Conservation (phyloP, 1,284 basidiomycete genomes). For the Papiliotrema laurentii region DNA sequence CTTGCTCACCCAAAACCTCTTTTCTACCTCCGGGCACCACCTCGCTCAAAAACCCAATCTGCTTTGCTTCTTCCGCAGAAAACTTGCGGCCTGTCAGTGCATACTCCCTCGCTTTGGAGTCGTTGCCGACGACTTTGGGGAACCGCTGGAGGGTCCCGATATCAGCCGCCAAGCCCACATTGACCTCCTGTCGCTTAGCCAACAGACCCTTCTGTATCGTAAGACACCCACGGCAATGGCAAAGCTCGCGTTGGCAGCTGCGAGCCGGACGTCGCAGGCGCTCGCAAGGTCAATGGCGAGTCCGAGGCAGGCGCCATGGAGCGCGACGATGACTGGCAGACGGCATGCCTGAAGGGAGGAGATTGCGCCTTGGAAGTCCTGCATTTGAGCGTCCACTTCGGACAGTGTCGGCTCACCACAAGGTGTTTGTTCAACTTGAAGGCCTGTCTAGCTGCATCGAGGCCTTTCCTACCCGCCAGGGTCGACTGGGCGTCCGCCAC, state of each 20-base stretch:
- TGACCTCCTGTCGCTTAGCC: constrained; percentile 64
- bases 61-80: constrained; percentile 62
- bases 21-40: constrained; percentile 65
- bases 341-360: constrained; percentile 64
- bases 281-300: constrained; percentile 67
- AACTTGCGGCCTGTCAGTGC: constrained; percentile 75
- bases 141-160: constrained; percentile 83
- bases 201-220: background rate
- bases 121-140: constrained; percentile 75
- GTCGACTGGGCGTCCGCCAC: constrained; percentile 15
- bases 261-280: constrained; percentile 77
- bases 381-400: background rate
- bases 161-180: constrained; percentile 84
- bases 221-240: constrained; percentile 63
- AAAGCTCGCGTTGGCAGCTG: constrained; percentile 61
- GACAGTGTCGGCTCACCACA: constrained; percentile 37
- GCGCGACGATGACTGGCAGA: constrained; percentile 79
- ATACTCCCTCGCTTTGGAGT: constrained; percentile 72
- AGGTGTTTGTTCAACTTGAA: constrained; percentile 55
- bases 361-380: constrained; percentile 68
- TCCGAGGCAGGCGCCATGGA: constrained; percentile 72
- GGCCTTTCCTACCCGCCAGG: constrained; percentile 14
- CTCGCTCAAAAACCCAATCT: constrained; percentile 71
- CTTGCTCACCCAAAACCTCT: constrained; percentile 47
- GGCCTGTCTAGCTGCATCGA: constrained; percentile 58